phyloP scores from a whole-genome alignment of 2,329 filamentous ascomycete species.

The Gremmenia infestans region DNA sequence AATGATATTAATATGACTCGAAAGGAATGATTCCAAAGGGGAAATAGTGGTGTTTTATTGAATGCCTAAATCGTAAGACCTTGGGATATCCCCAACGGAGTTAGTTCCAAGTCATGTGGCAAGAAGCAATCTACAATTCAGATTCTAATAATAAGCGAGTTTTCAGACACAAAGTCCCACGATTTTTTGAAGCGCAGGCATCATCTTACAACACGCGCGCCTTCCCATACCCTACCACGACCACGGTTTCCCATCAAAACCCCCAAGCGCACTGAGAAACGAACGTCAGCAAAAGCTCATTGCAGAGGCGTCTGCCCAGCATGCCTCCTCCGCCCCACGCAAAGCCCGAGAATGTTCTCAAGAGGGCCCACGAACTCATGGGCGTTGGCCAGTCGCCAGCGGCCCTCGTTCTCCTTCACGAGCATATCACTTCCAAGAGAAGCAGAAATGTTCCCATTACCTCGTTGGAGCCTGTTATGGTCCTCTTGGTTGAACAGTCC shows the following conservation, averaged over 20 bases:
- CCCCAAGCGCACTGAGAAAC: not conserved
- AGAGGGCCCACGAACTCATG: conserved; percentile 97
- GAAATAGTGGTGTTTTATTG: too few species aligned
- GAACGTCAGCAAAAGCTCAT: not conserved
- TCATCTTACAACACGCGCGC: not conserved
- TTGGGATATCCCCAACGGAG: too few species aligned
- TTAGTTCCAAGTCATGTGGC: too few species aligned
- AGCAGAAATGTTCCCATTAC: conserved; percentile 96
- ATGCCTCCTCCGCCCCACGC: conserved; percentile 88
- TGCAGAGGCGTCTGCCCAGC: conserved; percentile 21
- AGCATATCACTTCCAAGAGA: conserved; percentile 98
- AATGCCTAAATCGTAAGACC: too few species aligned
- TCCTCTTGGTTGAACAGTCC: conserved; percentile 92
- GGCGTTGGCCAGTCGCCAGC: conserved; percentile 91
- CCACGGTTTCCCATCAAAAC: not conserved
- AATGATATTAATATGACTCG: too few species aligned
- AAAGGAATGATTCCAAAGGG: too few species aligned
- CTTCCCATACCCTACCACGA: not conserved
- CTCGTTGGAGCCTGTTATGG: conserved; percentile 96
- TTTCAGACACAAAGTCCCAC: too few species aligned
- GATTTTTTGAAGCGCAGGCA: too few species aligned
- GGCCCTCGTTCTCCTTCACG: conserved; percentile 90
- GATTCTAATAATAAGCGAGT: too few species aligned
- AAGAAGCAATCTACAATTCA: too few species aligned
- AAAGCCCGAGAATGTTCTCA: conserved; percentile 98